These are phyloP conservation scores for Metschnikowia vanudenii DNA, from an alignment of 805 yeast species.

Conservation along the genomic window DNA sequence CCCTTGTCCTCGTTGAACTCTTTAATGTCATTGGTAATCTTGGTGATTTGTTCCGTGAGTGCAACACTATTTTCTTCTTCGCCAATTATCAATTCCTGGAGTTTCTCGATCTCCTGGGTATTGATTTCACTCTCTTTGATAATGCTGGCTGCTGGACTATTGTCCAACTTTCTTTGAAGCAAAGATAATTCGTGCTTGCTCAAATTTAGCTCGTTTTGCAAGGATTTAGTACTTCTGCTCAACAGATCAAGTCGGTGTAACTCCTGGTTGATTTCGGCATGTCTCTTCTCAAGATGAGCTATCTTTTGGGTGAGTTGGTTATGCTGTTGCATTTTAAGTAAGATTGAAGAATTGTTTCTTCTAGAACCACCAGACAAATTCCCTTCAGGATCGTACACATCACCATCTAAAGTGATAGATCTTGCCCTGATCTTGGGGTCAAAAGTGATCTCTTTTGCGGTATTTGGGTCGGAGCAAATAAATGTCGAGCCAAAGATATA, in stretches of 20 bases:
- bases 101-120: constrained; percentile 42
- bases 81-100: constrained; percentile 42
- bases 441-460: constrained; percentile 87
- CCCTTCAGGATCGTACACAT: constrained; percentile 93
- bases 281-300: constrained; percentile 40
- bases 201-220: constrained; percentile 59
- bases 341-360: constrained; percentile 53
- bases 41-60: constrained; percentile 44
- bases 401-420: constrained; percentile 90
- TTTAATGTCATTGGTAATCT: constrained; percentile 70
- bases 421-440: constrained; percentile 76
- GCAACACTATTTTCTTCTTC: constrained; percentile 23
- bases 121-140: constrained; percentile 49
- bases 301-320: constrained; percentile 46
- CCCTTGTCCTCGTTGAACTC: constrained; percentile 83
- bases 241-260: constrained; percentile 43
- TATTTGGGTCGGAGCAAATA: constrained; percentile 80
- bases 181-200: constrained; percentile 58
- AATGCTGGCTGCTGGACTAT: constrained; percentile 56
- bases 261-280: constrained; percentile 39
- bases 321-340: constrained; percentile 64
- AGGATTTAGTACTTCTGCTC: constrained; percentile 48
- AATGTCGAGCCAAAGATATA: constrained; percentile 89
- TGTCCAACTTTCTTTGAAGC: constrained; percentile 52
- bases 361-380: constrained; percentile 94